Evolutionary conservation across 257 asterid genomes (phyloP).

Genomic region (Solanum bukasovii): DNA sequence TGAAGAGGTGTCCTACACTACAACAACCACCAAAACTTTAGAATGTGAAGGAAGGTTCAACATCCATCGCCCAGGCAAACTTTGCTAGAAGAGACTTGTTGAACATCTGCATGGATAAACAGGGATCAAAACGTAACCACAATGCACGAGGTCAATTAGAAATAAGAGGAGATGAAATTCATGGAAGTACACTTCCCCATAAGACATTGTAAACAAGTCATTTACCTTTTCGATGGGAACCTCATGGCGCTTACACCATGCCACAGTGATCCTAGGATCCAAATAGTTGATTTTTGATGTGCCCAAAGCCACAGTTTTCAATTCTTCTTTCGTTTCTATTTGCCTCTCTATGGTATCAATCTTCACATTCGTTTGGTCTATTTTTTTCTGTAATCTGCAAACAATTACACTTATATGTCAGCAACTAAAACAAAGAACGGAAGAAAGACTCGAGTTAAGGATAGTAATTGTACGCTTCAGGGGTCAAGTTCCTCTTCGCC

Average conservation of each 20-base stretch:
- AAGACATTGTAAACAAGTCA: background rate
- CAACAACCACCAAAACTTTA: conserved; percentile 17
- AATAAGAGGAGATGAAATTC: background rate
- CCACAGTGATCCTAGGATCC: conserved; percentile 98
- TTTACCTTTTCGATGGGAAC: conserved; percentile 96
- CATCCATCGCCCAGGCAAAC: conserved; percentile 97
- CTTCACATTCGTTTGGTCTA: conserved; percentile 54
- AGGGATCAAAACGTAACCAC: background rate
- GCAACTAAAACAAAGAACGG: conserved; percentile 3
- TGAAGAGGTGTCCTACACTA: background rate
- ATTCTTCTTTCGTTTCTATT: conserved; percentile 71
- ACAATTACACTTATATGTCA: background rate
- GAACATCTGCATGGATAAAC: conserved; percentile 52
- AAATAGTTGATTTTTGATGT: conserved; percentile 97
- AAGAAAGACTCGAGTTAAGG: background rate
- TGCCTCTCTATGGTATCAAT: conserved; percentile 80
- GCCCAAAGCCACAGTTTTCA: conserved; percentile 88
- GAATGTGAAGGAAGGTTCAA: conserved; percentile 82
- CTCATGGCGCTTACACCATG: conserved; percentile 98
- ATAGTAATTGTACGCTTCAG: conserved; percentile 58
- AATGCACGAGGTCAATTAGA: background rate
- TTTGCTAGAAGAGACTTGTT: conserved; percentile 89
- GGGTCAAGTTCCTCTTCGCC: conserved; percentile 69
- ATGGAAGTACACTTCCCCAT: background rate
- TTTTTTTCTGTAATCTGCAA: conserved; percentile 78